Evolutionary conservation across 2,329 filamentous ascomycete species (phyloP), one percentile per base, ranked within the genome.

Genomic region (Chaetoscypha palmicola): DNA sequence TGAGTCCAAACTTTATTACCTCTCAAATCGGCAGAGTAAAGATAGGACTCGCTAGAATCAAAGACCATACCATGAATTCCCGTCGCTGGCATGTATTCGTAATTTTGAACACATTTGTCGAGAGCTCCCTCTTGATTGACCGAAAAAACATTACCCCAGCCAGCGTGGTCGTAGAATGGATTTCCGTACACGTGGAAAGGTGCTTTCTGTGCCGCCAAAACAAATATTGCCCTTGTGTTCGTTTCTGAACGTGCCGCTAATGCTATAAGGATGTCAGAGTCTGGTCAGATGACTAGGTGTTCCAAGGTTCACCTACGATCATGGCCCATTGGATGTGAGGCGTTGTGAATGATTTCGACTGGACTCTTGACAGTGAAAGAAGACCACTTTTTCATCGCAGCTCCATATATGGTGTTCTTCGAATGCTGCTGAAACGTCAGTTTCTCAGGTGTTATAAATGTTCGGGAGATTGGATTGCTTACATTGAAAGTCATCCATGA

Each of bases 401-500:
- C 82, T 58, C 88, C 88, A 64, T 94, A 94, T 48, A 94, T 82
- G 62, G 85, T 83, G 66, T 88, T 91, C 60, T 83, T 85, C 49
- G 75, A 70, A 66, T 94, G 86, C 82, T 91, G 60, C 41, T n/a
- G 41, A 22, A 20, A 23, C 32, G 11, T 38, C 22, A 39, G 37
- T 22, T 19, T 21, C 4, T 8, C 17, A 32, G 16, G 3, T 28
- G 20, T 20, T 26, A 28, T 24, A 4, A 3, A 39, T 16, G 9
- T 21, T n/a, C n/a, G n/a, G 10, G 9, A 19, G 22, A 28, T 30
- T 9, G 16, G 31, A n/a, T 12, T 59, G 12, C 82, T 67, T 70
- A 88, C 86, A 63, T 87, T 83, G 59, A 94, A 91, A 12, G 86
- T 83, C 84, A 94, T 91, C 88, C 88, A 94, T 47, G 87, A 94